Evolutionary conservation across 768 basidiomycete species (phyloP), one percentile per base, ranked within the genome.

Genomic region (Rhodosporidiobolus odoratus): DNA sequence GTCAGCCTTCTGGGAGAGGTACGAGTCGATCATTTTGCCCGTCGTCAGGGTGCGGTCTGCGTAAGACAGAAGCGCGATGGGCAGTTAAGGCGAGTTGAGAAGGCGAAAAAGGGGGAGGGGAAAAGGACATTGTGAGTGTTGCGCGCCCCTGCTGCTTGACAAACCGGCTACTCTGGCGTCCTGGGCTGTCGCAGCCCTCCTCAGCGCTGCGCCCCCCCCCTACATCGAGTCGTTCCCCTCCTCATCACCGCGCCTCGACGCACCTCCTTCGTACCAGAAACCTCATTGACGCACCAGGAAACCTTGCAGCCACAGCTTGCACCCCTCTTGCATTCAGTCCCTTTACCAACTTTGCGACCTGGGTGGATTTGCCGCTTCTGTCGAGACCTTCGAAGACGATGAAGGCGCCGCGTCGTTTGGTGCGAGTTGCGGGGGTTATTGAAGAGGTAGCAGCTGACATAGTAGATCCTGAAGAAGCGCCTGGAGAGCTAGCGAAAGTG

Each of bases 331-430:
- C 48, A 62, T 85, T 80, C 54, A 94, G 82, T 54, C 83, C 83
- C 0, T 83, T 78, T 48, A 85, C 82, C 38, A 96, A 85, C 25
- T 82, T 80, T 0, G 84, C 81, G 0, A 87, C 87, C 78, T 97
- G 95, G 0, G 93, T 99, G 40, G 89, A 90, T 79, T 98, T 98
- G 23, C 96, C 96, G 0, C 91, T 92, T 70, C 90, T 84, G 79
- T 98, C 95, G n/a, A 98, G 86, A 21, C 95, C 96, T 80, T 97
- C 94, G 60, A 97, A 84, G 45, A 92, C 93, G 77, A 97, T 89
- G 81, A 98, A 93, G 12, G 89, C 84, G 0, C 90, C 91, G 23
- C 89, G 84, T 3, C 56, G 52, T 15, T 37, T 16, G 19, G 23
- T 1, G 10, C 13, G 0, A 2, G 52, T 12, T 43, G 35, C 1